A percentile compares a stretch with the other conserved stretches of the same genome.
phyloP scores from a whole-genome alignment of 1,139 yeast species.

The Pichia sp. region DNA sequence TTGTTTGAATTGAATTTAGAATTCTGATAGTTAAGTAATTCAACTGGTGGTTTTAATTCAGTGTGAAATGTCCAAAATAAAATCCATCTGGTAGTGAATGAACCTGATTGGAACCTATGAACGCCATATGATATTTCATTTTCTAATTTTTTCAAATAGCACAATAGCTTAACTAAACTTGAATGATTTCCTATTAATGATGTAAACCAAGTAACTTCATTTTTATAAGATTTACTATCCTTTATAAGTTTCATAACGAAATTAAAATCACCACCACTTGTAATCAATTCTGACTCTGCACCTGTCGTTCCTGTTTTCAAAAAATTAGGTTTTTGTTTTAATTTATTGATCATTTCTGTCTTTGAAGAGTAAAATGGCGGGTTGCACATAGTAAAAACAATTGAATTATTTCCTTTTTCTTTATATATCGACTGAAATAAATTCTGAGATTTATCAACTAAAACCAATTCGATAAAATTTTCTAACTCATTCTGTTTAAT shows the following conservation, averaged over 20 bases:
- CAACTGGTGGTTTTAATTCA: slow-evolving; percentile 14
- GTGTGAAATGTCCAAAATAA: slow-evolving; percentile 34
- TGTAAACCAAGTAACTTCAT: slow-evolving; percentile 32
- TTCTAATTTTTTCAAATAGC: slow-evolving; percentile 18
- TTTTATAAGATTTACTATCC: slow-evolving; percentile 24
- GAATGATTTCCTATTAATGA: slow-evolving; percentile 34
- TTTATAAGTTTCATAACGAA: slow-evolving; percentile 32
- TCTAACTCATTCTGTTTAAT: slow-evolving; percentile 23
- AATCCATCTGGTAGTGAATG: slow-evolving; percentile 35
- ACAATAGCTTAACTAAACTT: slow-evolving; percentile 21
- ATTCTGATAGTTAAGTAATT: slow-evolving; percentile 12
- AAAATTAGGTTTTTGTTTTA: slow-evolving; percentile 14
- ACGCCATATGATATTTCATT: slow-evolving; percentile 28
- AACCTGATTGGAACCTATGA: slow-evolving; percentile 29
- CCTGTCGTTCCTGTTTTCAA: slow-evolving; percentile 2
- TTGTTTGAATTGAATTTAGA: neutral
- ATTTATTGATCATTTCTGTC: slow-evolving; percentile 28
- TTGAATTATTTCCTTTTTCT: neutral
- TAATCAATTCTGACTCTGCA: slow-evolving; percentile 31
- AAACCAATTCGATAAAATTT: slow-evolving; percentile 10
- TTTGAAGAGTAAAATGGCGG: slow-evolving; percentile 39
- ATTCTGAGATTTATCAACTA: slow-evolving; percentile 9
- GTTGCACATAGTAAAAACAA: slow-evolving; percentile 35
- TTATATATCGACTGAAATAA: slow-evolving; percentile 7
- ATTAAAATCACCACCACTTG: slow-evolving; percentile 37